Evolutionary conservation across 1,139 yeast species (phyloP).

Genomic region (Suhomyces panamericanus): DNA sequence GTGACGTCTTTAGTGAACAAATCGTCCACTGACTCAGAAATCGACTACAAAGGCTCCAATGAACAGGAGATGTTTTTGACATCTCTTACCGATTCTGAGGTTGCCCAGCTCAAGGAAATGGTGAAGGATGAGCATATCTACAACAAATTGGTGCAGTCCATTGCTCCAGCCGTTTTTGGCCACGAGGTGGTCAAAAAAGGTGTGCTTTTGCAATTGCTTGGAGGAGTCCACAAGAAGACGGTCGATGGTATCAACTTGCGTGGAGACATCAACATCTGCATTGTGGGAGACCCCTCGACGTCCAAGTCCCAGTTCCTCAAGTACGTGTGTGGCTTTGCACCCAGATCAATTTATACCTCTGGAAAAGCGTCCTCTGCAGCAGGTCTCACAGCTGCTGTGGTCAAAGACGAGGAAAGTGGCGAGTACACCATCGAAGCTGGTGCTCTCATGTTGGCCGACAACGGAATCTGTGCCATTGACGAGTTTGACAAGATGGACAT

Average conservation of each 20-base stretch:
- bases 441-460: conserved; percentile 97
- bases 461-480: conserved; percentile 97
- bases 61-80: conserved; percentile 82
- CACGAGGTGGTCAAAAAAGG: conserved; percentile 96
- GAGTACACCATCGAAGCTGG: conserved; percentile 99
- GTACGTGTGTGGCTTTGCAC: conserved; percentile 88
- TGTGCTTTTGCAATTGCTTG: conserved; percentile 78
- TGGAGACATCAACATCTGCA: conserved; percentile 96
- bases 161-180: conserved; percentile 97
- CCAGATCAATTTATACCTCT: conserved; percentile 94
- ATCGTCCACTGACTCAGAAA: conserved; percentile 29
- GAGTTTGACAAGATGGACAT: conserved; percentile 98
- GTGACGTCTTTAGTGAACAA: conserved; percentile 61
- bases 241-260: conserved; percentile 93
- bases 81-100: conserved; percentile 79
- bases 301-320: conserved; percentile 95
- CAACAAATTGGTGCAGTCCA: conserved; percentile 79
- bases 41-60: conserved; percentile 39
- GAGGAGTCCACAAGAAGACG: conserved; percentile 95
- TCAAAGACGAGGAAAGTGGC: conserved; percentile 95
- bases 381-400: conserved; percentile 97
- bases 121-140: conserved; percentile 87
- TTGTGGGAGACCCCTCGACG: conserved; percentile 98
- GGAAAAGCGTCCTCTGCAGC: conserved; percentile 99
- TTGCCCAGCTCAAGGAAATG: conserved; percentile 84